A percentile compares a stretch with the other conserved stretches of the same genome.
phyloP scores from a whole-genome alignment of 2,329 filamentous ascomycete genomes.

The Chrysoporthe deuterocubensis region DNA sequence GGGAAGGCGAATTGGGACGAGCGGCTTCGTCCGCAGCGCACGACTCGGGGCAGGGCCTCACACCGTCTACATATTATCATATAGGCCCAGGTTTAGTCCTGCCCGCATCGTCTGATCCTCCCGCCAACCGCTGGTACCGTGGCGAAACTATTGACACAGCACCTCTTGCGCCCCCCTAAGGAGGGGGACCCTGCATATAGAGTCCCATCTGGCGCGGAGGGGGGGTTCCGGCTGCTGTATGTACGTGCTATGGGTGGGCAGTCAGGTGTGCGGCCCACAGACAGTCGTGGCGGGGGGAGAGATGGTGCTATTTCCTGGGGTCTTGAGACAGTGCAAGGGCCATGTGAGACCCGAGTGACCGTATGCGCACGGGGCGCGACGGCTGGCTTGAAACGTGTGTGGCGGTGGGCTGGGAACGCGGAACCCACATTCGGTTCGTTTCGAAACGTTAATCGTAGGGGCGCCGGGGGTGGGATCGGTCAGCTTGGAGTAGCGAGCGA shows the following conservation, averaged over 20 bases:
- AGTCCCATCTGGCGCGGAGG: background rate
- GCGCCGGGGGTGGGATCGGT: background rate
- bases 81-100: background rate
- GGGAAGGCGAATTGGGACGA: background rate
- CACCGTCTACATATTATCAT: background rate
- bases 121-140: constrained; percentile 6
- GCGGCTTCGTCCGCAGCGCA: background rate
- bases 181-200: background rate
- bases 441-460: background rate
- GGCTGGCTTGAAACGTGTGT: background rate
- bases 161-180: background rate
- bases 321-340: constrained; percentile 19
- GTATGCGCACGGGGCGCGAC: background rate
- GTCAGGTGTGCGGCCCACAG: background rate
- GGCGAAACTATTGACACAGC: constrained; percentile 9
- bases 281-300: background rate
- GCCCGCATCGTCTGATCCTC: background rate
- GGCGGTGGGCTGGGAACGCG: background rate
- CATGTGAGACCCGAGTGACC: background rate
- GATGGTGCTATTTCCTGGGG: constrained; percentile 21
- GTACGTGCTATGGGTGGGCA: background rate
- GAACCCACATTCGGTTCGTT: background rate
- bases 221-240: background rate
- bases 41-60: background rate
- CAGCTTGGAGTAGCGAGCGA: background rate